These are phyloP conservation scores for Barnettozyma botsteinii DNA, from an alignment of 805 yeast species.

Conservation along the genomic window DNA sequence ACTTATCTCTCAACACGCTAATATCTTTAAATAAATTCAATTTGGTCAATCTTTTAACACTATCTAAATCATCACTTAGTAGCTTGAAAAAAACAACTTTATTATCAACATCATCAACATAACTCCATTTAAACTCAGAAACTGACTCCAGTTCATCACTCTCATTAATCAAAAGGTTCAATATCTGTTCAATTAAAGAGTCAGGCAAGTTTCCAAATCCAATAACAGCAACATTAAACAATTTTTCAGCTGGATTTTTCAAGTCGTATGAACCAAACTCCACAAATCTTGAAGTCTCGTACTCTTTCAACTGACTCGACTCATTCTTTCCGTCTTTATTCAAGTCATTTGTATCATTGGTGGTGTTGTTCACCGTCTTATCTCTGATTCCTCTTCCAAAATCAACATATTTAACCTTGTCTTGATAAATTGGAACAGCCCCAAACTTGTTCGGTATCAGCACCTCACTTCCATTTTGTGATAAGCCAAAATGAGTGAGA, in stretches of 20 bases:
- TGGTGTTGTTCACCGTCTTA: neutral
- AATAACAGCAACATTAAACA: conserved; percentile 29
- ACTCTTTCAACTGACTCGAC: conserved; percentile 1
- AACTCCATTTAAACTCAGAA: conserved; percentile 30
- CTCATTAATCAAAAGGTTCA: conserved; percentile 19
- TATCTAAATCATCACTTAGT: conserved; percentile 4
- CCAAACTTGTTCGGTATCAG: conserved; percentile 17
- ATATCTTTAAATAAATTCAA: neutral
- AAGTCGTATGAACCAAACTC: conserved; percentile 30
- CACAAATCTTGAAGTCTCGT: conserved; percentile 11
- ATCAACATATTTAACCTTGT: conserved; percentile 6
- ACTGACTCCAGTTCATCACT: conserved; percentile 1
- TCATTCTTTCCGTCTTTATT: neutral
- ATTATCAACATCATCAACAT: conserved; percentile 31
- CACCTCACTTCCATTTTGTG: neutral
- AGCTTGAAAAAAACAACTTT: conserved; percentile 32
- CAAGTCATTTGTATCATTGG: neutral
- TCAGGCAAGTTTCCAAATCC: conserved; percentile 31
- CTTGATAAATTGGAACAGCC: conserved; percentile 17
- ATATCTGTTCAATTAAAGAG: conserved; percentile 30
- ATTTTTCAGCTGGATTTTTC: conserved; percentile 31
- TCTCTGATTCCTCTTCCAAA: conserved; percentile 3
- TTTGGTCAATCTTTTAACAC: conserved; percentile 1
- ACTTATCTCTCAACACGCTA: neutral
- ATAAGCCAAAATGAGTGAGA: neutral